Evolutionary conservation across 441 rosid species (phyloP).

Genomic region (Adansonia rubrostipa): DNA sequence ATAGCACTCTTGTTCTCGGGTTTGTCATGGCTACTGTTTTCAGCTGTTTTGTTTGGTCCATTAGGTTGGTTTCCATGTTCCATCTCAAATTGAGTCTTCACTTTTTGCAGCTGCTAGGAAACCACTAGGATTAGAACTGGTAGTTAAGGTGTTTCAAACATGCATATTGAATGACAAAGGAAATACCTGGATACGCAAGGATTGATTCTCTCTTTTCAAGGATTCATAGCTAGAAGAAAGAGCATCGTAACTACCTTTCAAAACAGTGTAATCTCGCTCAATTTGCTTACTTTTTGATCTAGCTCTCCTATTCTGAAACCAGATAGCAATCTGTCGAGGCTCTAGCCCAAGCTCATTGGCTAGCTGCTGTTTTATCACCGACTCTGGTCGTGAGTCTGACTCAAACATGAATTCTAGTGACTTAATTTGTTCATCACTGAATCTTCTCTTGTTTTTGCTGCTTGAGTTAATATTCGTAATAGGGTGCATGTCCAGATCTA

Average conservation of each 20-base stretch:
- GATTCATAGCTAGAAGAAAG: slow-evolving; percentile 43
- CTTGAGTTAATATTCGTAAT: slow-evolving; percentile 15
- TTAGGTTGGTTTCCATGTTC: background rate
- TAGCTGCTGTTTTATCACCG: slow-evolving; percentile 42
- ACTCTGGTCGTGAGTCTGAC: slow-evolving; percentile 48
- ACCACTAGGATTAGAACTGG: slow-evolving; percentile 13
- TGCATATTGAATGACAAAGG: background rate
- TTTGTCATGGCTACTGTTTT: slow-evolving; percentile 19
- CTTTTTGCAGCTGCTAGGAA: slow-evolving; percentile 32
- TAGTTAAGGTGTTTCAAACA: background rate
- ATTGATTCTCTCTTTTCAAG: slow-evolving; percentile 40
- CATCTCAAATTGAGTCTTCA: slow-evolving; percentile 24
- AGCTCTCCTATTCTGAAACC: slow-evolving; percentile 62
- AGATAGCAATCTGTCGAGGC: slow-evolving; percentile 55
- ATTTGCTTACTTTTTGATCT: slow-evolving; percentile 50
- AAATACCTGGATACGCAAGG: slow-evolving; percentile 39
- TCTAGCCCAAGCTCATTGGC: slow-evolving; percentile 50
- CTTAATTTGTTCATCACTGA: slow-evolving; percentile 48
- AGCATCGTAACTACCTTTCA: slow-evolving; percentile 39
- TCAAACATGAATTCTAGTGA: slow-evolving; percentile 49
- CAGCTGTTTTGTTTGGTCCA: background rate
- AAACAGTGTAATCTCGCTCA: slow-evolving; percentile 41
- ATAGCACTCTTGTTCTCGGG: background rate
- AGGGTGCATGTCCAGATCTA: slow-evolving; percentile 22
- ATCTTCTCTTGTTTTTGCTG: slow-evolving; percentile 41